Evolutionary conservation across 75 land plant species (phyloP).

Genomic region (Cryptomeria japonica): DNA sequence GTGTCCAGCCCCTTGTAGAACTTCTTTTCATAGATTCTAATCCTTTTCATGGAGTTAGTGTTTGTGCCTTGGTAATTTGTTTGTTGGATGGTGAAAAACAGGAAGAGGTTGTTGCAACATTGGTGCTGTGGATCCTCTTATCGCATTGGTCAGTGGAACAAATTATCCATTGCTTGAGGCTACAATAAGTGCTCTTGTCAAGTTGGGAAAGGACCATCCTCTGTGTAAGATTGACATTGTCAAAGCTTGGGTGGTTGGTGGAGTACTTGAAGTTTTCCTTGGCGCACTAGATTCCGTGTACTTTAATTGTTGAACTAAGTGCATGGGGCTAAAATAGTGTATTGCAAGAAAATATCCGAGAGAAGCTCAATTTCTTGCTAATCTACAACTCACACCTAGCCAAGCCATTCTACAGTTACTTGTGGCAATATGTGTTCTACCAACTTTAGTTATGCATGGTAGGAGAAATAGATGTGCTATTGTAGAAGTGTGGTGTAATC

Average conservation of each 20-base stretch:
- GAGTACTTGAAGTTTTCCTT: conserved; percentile 67
- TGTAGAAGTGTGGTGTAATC: conserved; percentile 92
- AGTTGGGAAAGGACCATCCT: conserved; percentile 40
- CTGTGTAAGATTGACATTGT: too few relatives aligned
- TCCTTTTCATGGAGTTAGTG: conserved; percentile 41
- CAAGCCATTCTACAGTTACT: conserved; percentile 83
- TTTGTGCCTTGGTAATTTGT: conserved; percentile 63
- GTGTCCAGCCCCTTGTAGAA: conserved; percentile 56
- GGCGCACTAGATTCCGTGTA: conserved; percentile 63
- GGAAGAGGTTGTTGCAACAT: conserved; percentile 66
- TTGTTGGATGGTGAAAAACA: conserved; percentile 87
- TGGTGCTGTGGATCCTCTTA: conserved; percentile 66
- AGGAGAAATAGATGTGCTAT: conserved; percentile 92
- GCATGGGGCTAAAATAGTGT: conserved; percentile 92
- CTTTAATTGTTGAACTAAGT: conserved; percentile 68
- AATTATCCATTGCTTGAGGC: conserved; percentile 69
- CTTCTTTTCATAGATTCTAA: conserved; percentile 36
- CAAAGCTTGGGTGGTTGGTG: conserved; percentile 30
- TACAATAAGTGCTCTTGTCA: conserved; percentile 70
- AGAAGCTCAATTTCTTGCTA: conserved; percentile 71
- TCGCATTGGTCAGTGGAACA: conserved; percentile 54
- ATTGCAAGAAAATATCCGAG: conserved; percentile 88
- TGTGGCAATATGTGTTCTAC: conserved; percentile 91
- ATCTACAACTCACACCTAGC: conserved; percentile 64
- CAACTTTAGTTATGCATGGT: conserved; percentile 85